Conservation (phyloP, 176 grass and related monocot genomes). For the Coix lacrymajobi region DNA sequence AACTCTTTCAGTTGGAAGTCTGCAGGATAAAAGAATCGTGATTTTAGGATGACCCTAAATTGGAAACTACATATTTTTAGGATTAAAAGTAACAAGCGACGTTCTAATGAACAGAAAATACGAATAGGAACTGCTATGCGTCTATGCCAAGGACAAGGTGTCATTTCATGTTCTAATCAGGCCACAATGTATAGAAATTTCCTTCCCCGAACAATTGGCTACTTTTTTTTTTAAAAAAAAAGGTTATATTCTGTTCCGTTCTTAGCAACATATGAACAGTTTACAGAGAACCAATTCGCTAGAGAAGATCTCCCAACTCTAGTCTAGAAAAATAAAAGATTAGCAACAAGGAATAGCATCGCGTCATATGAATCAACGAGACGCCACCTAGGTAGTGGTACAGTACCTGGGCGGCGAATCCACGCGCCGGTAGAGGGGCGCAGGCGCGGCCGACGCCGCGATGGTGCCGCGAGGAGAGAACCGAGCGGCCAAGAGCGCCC, state of each 20-base stretch:
- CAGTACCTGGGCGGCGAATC: conserved; percentile 25
- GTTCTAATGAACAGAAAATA: background rate
- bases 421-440: background rate
- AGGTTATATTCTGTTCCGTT: background rate
- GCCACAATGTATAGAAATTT: background rate
- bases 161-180: background rate
- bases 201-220: background rate
- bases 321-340: background rate
- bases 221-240: background rate
- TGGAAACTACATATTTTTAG: background rate
- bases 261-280: background rate
- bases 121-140: background rate
- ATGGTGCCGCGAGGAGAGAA: conserved; percentile 24
- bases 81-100: background rate
- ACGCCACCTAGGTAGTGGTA: background rate
- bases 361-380: background rate
- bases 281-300: background rate
- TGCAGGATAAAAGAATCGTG: conserved; percentile 1
- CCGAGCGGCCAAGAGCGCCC: conserved; percentile 35
- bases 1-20: conserved; percentile 32
- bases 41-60: background rate
- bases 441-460: conserved; percentile 9
- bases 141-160: background rate
- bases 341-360: background rate
- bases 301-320: background rate